phyloP scores from a whole-genome alignment of 441 rosid genomes.

The Populus trichocarpa region DNA sequence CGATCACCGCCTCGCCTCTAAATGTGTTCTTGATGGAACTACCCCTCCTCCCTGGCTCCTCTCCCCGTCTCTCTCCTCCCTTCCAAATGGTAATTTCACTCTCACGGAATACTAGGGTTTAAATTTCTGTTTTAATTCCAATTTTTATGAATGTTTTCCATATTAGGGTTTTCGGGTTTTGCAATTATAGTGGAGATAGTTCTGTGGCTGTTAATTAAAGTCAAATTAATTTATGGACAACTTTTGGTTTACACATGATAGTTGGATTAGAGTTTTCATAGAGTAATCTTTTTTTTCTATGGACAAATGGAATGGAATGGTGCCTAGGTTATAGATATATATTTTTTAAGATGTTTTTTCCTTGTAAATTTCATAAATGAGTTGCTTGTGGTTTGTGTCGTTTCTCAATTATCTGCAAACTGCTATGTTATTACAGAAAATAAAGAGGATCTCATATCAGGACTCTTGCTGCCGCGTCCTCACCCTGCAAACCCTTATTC shows the following conservation, averaged over 20 bases:
- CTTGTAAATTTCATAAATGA: not conserved
- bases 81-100: slow-evolving; percentile 29
- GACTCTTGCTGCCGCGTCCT: slow-evolving; percentile 40
- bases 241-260: not conserved
- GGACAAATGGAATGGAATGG: not conserved
- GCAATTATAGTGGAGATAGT: too few species aligned
- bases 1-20: slow-evolving; percentile 72
- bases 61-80: slow-evolving; percentile 27
- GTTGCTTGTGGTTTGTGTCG: not conserved
- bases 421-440: slow-evolving; percentile 40
- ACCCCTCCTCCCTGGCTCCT: slow-evolving; percentile 76
- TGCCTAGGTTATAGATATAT: not conserved
- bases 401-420: not conserved
- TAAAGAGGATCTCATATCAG: slow-evolving; percentile 68
- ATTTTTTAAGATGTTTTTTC: not conserved
- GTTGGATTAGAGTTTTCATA: not conserved
- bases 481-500: slow-evolving; percentile 38
- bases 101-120: not conserved
- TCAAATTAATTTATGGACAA: not conserved
- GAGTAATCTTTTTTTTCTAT: not conserved
- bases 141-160: not conserved
- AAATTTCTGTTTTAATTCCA: not conserved
- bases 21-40: slow-evolving; percentile 61
- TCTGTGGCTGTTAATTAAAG: not conserved
- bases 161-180: not conserved